phyloP scores from a whole-genome alignment of 2,329 filamentous ascomycete species.

The Fusarium tuaranense region DNA sequence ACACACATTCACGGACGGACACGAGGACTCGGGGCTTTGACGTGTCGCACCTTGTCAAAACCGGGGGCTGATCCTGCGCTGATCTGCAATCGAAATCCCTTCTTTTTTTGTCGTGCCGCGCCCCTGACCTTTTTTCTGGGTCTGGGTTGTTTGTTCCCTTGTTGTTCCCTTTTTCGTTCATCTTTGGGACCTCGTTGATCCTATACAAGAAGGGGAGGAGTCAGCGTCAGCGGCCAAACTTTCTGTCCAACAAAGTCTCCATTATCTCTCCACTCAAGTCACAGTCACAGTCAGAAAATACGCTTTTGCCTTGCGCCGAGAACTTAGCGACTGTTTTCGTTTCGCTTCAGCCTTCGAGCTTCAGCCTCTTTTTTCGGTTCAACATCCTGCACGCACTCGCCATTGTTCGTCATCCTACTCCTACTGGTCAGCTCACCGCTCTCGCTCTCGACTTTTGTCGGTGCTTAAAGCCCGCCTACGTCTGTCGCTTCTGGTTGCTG shows the following conservation, averaged over 20 bases:
- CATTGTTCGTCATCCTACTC: conserved; percentile 19
- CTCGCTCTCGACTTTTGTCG: background rate
- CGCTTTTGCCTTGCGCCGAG: conserved; percentile 36
- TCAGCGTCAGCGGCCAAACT: conserved; percentile 28
- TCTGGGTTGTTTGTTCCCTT: background rate
- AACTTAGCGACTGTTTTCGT: conserved; percentile 17
- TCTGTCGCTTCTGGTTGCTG: conserved; percentile 30
- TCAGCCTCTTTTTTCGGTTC: conserved; percentile 25
- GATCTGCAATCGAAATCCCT: conserved; percentile 28
- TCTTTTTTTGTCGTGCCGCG: conserved; percentile 17
- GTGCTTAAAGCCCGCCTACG: conserved; percentile 19
- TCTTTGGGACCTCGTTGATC: background rate
- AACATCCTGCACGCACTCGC: background rate
- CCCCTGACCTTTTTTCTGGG: conserved; percentile 26
- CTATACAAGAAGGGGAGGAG: conserved; percentile 1
- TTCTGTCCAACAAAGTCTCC: background rate
- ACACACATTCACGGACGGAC: background rate
- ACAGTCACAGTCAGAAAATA: conserved; percentile 12
- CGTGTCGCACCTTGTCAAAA: conserved; percentile 40
- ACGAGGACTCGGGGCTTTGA: conserved; percentile 28
- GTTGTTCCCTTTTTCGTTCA: background rate
- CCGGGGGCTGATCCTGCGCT: conserved; percentile 31
- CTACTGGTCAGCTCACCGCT: conserved; percentile 25
- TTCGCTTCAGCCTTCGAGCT: conserved; percentile 23
- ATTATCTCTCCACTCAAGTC: conserved; percentile 17